Conservation (phyloP, 2,329 filamentous ascomycete species). For the Aspergillus alliaceus region DNA sequence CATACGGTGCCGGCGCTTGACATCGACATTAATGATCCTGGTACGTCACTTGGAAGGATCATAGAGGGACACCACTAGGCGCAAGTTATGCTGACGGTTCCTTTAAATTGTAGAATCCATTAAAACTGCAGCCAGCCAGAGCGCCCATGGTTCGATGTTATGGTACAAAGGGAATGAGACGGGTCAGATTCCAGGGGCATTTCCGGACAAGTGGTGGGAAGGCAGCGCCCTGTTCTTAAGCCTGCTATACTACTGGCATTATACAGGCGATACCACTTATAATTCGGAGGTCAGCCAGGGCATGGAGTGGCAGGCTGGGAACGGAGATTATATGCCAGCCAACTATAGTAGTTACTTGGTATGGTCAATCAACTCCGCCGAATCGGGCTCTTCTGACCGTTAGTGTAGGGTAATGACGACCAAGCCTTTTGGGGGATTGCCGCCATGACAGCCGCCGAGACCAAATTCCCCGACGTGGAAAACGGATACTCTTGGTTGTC, state of each 20-base stretch:
- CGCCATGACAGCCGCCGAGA: conserved; percentile 67
- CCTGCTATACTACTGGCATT: conserved; percentile 69
- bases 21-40: conserved; percentile 4
- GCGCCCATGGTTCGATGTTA: conserved; percentile 51
- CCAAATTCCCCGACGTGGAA: conserved; percentile 61
- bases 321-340: conserved; percentile 38
- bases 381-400: background rate
- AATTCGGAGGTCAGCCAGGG: conserved; percentile 56
- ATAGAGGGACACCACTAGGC: background rate
- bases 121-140: conserved; percentile 41
- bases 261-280: conserved; percentile 64
- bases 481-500: conserved; percentile 46
- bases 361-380: background rate
- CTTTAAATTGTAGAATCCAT: conserved; percentile 37
- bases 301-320: conserved; percentile 34
- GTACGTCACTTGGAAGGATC: background rate
- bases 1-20: background rate
- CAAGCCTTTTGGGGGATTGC: conserved; percentile 71
- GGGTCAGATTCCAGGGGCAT: conserved; percentile 52
- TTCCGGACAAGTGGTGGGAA: conserved; percentile 77
- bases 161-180: conserved; percentile 55
- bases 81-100: too few species aligned
- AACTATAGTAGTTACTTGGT: conserved; percentile 38
- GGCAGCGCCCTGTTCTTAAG: conserved; percentile 68
- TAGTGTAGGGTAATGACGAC: conserved; percentile 64